phyloP scores from a whole-genome alignment of 306 rosid genomes.

The Hippophae gyantsensis region DNA sequence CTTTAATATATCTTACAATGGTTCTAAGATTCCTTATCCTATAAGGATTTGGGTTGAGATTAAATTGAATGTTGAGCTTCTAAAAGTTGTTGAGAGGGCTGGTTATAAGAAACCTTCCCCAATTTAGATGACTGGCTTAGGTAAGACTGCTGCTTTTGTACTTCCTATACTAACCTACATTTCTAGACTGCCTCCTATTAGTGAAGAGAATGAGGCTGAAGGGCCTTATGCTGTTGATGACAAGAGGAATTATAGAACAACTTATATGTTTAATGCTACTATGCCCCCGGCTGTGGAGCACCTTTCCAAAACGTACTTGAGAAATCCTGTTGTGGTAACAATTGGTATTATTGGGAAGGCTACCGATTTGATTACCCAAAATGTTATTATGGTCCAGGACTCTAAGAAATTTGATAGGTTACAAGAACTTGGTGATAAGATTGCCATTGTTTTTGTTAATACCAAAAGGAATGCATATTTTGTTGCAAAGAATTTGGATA shows the following conservation, averaged over 20 bases:
- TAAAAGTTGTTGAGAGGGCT: too few relatives aligned
- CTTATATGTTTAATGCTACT: constrained; percentile 90
- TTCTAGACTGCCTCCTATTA: constrained; percentile 74
- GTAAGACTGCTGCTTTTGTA: constrained; percentile 92
- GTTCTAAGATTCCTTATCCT: constrained; percentile 78
- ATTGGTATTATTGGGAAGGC: constrained; percentile 84
- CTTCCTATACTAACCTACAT: constrained; percentile 87
- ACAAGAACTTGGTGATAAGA: constrained; percentile 41
- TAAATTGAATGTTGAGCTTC: constrained; percentile 30
- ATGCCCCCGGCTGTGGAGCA: too few relatives aligned
- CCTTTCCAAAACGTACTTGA: constrained; percentile 68
- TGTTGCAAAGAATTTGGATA: constrained; percentile 44
- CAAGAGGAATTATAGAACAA: constrained; percentile 79
- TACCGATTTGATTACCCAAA: constrained; percentile 74
- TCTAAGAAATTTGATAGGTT: constrained; percentile 34
- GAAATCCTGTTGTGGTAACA: constrained; percentile 85
- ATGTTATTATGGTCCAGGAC: constrained; percentile 52
- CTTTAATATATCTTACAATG: too few relatives aligned
- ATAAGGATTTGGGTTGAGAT: constrained; percentile 78
- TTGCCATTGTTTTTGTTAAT: constrained; percentile 48
- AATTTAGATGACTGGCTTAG: constrained; percentile 83
- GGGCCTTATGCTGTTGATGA: constrained; percentile 86
- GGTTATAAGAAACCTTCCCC: constrained; percentile 86
- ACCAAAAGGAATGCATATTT: constrained; percentile 50
- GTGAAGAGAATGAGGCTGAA: constrained; percentile 82